Evolutionary conservation across 352 stramenopile species (phyloP).

Genomic region (Globisporangium uncinulatum): DNA sequence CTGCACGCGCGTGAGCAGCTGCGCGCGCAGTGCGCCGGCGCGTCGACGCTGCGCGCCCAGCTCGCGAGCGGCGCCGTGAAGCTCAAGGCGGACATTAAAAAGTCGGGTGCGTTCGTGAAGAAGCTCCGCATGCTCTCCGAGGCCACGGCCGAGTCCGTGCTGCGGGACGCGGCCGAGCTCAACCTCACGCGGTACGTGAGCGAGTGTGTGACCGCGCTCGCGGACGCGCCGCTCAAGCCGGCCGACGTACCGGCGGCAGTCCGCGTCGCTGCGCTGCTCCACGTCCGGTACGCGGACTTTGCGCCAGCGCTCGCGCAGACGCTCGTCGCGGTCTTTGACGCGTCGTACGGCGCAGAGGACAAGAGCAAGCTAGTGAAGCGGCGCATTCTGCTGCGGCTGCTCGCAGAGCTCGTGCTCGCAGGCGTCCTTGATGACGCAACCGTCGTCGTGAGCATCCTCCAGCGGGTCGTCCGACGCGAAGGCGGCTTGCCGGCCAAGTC

Average conservation of each 20-base stretch:
- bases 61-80: conserved; percentile 87
- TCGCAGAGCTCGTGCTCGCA: conserved; percentile 80
- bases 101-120: conserved; percentile 97
- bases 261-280: conserved; percentile 83
- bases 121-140: conserved; percentile 89
- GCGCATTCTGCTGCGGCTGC: conserved; percentile 65
- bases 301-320: conserved; percentile 42
- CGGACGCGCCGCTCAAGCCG: conserved; percentile 84
- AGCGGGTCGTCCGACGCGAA: conserved; percentile 56
- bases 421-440: conserved; percentile 73
- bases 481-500: conserved; percentile 32
- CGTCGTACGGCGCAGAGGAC: conserved; percentile 52
- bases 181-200: conserved; percentile 95
- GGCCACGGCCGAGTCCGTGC: conserved; percentile 53
- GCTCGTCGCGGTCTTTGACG: conserved; percentile 55
- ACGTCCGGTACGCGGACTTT: conserved; percentile 92
- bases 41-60: conserved; percentile 52
- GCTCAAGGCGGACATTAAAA: conserved; percentile 98
- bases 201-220: conserved; percentile 88
- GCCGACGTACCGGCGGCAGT: conserved; percentile 84
- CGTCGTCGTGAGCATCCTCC: conserved; percentile 77
- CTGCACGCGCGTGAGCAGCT: conserved; percentile 30
- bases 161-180: conserved; percentile 86
- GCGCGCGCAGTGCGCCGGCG: conserved; percentile 52
- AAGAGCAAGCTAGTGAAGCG: conserved; percentile 74